A percentile compares a stretch with the other conserved stretches of the same genome.
These are phyloP conservation scores for Clitoria ternatea DNA, from an alignment of 306 rosid genomes.

Conservation along the genomic window DNA sequence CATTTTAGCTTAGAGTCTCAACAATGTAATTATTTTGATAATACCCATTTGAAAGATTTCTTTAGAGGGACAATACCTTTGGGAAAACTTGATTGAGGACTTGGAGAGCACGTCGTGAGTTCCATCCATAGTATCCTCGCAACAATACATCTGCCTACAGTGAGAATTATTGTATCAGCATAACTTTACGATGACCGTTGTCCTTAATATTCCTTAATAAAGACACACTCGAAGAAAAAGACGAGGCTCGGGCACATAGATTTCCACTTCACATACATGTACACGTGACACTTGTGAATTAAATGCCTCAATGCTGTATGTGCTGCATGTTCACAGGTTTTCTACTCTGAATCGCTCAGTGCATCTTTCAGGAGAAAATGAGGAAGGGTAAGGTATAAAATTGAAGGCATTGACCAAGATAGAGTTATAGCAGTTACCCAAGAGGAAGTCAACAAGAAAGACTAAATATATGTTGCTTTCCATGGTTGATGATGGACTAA, in stretches of 20 bases:
- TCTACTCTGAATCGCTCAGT: neutral
- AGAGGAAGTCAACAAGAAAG: neutral
- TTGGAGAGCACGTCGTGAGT: slow-evolving; percentile 78
- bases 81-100: slow-evolving; percentile 78
- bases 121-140: slow-evolving; percentile 93
- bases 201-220: neutral
- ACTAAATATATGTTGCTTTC: neutral
- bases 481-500: neutral
- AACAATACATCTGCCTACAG: slow-evolving; percentile 78
- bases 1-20: neutral
- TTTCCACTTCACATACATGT: neutral
- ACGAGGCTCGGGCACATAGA: neutral
- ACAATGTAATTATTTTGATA: neutral
- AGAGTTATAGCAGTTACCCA: neutral
- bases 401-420: slow-evolving; percentile 3
- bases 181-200: neutral
- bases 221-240: neutral
- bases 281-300: neutral
- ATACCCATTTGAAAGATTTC: neutral
- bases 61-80: slow-evolving; percentile 49
- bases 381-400: slow-evolving; percentile 10
- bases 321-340: neutral
- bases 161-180: neutral
- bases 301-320: neutral
- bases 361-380: slow-evolving; percentile 15